Evolutionary conservation across 306 rosid species (phyloP).

Genomic region (Cucurbita maxima): DNA sequence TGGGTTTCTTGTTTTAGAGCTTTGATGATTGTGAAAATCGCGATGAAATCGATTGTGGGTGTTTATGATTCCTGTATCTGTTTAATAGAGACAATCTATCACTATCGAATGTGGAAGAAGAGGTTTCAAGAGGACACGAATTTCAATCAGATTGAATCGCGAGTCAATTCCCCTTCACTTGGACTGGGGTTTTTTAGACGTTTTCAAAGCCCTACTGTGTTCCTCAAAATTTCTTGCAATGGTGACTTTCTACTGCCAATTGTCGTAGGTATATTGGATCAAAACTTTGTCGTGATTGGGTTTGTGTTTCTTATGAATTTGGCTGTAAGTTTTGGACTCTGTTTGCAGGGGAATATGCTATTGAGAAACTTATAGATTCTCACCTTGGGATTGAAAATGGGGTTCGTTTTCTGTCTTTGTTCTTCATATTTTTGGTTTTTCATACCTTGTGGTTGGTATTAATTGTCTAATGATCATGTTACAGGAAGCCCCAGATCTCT

Average conservation of each 20-base stretch:
- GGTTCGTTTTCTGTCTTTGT: conserved; percentile 25
- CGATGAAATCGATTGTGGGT: neutral
- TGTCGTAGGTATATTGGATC: conserved; percentile 66
- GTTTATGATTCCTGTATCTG: neutral
- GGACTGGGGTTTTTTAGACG: conserved; percentile 46
- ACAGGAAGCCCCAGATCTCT: conserved; percentile 70
- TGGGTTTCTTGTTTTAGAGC: neutral
- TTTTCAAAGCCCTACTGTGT: conserved; percentile 76
- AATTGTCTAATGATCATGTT: conserved; percentile 14
- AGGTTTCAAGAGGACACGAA: conserved; percentile 39
- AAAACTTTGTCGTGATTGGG: neutral
- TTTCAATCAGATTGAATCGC: conserved; percentile 9
- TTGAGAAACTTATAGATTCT: conserved; percentile 55
- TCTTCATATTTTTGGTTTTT: neutral
- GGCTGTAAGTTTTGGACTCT: conserved; percentile 3
- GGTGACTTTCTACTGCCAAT: conserved; percentile 85
- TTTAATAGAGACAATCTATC: conserved; percentile 65
- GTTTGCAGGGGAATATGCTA: conserved; percentile 58
- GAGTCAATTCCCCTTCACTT: conserved; percentile 18
- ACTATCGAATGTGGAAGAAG: conserved; percentile 51
- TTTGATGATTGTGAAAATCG: neutral
- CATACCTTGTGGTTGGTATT: neutral
- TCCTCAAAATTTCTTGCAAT: conserved; percentile 84
- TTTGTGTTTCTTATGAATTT: neutral
- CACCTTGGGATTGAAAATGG: conserved; percentile 36